Base-by-base conservation (phyloP, 495 filamentous ascomycete species). In the Talaromyces nanjingensis region DNA sequence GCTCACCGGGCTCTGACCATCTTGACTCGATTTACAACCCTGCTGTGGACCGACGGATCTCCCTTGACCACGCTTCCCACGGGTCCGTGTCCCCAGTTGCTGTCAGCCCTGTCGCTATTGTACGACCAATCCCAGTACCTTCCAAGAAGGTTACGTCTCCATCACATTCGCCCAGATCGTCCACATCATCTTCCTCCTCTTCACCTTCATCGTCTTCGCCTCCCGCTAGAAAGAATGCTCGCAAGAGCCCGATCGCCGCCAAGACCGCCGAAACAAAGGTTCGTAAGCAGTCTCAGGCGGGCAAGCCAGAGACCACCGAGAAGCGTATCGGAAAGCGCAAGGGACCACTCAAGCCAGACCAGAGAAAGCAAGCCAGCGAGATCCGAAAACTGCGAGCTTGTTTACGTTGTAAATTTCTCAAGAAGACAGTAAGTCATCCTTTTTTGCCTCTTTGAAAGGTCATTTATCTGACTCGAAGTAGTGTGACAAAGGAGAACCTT, bases 321-420 rank as follows among this genome's bases (percentile, higher is more conserved):
- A 96, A 96, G 85, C 90, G 90, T 65, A 89, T 97, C 42, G 92
- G 92, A 53, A 86, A 90, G 72, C 82, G 92, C 69, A 89, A 87
- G 70, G 92, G 92, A 27, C 92, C 92, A 22, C 84, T 97, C 63
- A 84, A 91, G 67, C 91, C 91, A n/a, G 92, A 97, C 67, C 92
- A 96, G 74, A 86, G 92, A 62, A 93, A 94, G 77, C 92, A 96
- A 76, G 92, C 92, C 34, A 91, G 90, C 65, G 92, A 96, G 76
- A 97, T 97, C 65, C 85, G 92, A 68, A 97, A 96, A 74, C 79
- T 96, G 67, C 84, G 92, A 65, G 92, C 92, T 34, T 97, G 92
- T 73, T 80, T 97, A 56, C 87, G 92, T n/a, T 97, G 92, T 84
- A 97, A 96, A 76, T 97, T 96, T 77, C 81, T 97, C 68, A 97